Evolutionary conservation across 768 basidiomycete genomes (phyloP).

Genomic region (Auricularia auricula-judae): DNA sequence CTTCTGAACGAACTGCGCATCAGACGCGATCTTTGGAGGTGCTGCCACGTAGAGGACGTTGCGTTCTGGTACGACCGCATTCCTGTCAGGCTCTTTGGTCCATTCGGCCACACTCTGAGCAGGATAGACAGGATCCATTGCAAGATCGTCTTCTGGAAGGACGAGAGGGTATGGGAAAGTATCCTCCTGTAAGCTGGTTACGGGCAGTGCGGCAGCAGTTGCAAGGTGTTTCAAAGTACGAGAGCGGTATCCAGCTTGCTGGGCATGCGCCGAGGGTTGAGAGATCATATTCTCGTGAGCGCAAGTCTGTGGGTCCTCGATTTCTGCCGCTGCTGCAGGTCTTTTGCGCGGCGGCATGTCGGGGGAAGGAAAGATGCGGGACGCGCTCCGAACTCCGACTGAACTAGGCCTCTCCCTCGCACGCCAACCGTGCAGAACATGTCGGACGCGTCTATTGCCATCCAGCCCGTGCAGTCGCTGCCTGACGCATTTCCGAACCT

Average conservation of each 20-base stretch:
- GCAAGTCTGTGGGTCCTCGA: background rate
- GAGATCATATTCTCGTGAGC: background rate
- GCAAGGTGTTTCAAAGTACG: background rate
- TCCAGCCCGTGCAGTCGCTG: slow-evolving; percentile 12
- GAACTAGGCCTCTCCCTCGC: background rate
- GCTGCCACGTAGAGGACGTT: background rate
- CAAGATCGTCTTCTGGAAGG: background rate
- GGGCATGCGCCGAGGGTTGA: background rate
- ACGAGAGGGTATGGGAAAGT: background rate
- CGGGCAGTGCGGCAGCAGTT: background rate
- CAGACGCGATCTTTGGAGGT: background rate
- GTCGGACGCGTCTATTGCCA: background rate
- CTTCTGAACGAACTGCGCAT: background rate
- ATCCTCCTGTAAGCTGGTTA: background rate
- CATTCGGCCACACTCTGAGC: background rate
- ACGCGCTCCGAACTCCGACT: background rate
- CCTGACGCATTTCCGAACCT: slow-evolving; percentile 48
- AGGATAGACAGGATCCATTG: background rate
- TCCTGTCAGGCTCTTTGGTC: background rate
- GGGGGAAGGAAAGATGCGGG: background rate
- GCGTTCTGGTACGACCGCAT: background rate
- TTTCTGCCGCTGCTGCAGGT: background rate
- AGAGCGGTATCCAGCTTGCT: background rate
- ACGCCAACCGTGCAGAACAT: background rate
- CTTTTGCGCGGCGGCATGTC: background rate